These are phyloP conservation scores for Dictyostelium citrinum DNA, from an alignment of 78 protist genomes.

Conservation along the genomic window DNA sequence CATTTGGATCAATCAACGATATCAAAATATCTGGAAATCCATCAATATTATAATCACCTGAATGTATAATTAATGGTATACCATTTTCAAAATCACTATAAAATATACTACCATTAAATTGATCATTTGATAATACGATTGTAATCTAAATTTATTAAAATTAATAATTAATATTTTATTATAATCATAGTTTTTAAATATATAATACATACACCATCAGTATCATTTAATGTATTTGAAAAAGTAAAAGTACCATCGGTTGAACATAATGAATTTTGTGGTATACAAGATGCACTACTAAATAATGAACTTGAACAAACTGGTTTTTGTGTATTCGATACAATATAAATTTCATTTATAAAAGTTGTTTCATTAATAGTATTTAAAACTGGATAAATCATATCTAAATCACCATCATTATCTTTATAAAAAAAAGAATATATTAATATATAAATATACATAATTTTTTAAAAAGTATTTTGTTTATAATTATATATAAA, in stretches of 20 bases:
- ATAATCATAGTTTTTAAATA: background rate
- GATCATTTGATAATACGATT: background rate
- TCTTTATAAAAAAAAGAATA: background rate
- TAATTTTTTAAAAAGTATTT: no score
- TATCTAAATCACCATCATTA: conserved; percentile 80
- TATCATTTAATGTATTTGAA: conserved; percentile 31
- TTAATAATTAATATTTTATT: background rate
- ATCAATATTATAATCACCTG: conserved; percentile 82
- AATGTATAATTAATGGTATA: conserved; percentile 49
- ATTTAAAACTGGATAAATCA: conserved; percentile 78
- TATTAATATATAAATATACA: background rate
- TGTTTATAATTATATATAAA: no score
- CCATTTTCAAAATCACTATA: conserved; percentile 22
- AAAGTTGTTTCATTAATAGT: background rate
- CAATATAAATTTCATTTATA: conserved; percentile 46
- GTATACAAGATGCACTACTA: conserved; percentile 18
- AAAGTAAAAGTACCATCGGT: conserved; percentile 45
- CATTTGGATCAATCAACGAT: conserved; percentile 5
- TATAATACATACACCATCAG: conserved; percentile 8
- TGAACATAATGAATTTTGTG: conserved; percentile 47
- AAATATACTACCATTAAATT: conserved; percentile 35
- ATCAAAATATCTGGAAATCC: conserved; percentile 84
- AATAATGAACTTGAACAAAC: conserved; percentile 60
- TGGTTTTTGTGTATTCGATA: conserved; percentile 71
- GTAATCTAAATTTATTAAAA: background rate